Conservation (phyloP, 208 protist species). For the Trypanosoma platydactyli region DNA sequence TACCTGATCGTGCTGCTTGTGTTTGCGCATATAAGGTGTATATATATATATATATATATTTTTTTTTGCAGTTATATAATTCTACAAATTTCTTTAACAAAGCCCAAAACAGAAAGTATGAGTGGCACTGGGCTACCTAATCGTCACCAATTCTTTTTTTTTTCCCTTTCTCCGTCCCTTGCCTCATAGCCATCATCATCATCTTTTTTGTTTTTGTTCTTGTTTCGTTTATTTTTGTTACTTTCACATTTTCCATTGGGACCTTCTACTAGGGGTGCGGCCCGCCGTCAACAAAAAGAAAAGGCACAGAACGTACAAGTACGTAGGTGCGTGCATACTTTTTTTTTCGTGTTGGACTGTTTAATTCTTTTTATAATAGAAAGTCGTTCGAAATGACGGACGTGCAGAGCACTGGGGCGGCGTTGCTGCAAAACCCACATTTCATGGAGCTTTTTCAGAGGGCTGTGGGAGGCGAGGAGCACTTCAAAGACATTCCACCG, state of each 20-base stretch:
- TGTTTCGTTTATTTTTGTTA: constrained; percentile 23
- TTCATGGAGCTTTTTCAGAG: constrained; percentile 83
- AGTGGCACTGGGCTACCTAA: not conserved
- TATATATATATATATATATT: constrained; percentile 5
- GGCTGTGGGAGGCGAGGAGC: constrained; percentile 44
- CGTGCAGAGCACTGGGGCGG: constrained; percentile 37
- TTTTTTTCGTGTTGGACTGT: not conserved
- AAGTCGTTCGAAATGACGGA: constrained; percentile 18
- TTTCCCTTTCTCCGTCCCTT: constrained; percentile 4
- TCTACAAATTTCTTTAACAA: no score
- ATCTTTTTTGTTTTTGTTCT: constrained; percentile 9
- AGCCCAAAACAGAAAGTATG: not conserved
- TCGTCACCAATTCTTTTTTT: constrained; percentile 17
- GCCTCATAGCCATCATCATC: not conserved
- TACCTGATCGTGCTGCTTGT: not conserved
- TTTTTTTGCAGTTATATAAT: not conserved
- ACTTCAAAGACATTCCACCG: constrained; percentile 65
- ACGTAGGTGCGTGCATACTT: not conserved
- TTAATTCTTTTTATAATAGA: not conserved
- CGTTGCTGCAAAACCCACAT: constrained; percentile 71
- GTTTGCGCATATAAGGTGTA: not conserved
- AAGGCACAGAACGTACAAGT: constrained; percentile 1
- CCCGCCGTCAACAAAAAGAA: no score
- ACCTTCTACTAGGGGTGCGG: no score
- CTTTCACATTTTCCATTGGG: not conserved